Conservation (phyloP, 225 moss, liverwort and hornwort species). For the Bryum argenteum region DNA sequence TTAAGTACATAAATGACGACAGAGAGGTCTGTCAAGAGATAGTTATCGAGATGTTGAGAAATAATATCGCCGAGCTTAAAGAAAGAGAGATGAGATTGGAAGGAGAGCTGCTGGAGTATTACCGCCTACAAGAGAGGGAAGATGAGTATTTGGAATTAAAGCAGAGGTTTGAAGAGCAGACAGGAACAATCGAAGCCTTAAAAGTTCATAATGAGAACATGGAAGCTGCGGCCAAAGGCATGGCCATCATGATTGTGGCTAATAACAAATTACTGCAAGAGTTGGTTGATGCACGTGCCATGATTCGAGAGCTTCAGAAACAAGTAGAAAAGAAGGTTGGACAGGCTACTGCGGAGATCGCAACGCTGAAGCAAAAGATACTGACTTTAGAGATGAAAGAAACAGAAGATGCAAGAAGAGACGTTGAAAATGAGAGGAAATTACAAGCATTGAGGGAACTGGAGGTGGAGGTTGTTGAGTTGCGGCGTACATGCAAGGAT, state of each 20-base stretch:
- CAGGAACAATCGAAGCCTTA: conserved; percentile 22
- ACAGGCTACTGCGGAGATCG: conserved; percentile 64
- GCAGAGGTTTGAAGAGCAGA: conserved; percentile 43
- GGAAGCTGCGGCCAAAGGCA: conserved; percentile 35
- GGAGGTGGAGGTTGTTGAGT: conserved; percentile 81
- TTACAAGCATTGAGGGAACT: conserved; percentile 72
- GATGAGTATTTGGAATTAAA: conserved; percentile 47
- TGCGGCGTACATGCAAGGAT: conserved; percentile 80
- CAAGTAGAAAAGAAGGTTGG: conserved; percentile 59
- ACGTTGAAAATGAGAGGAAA: conserved; percentile 69
- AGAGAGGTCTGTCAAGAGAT: not conserved
- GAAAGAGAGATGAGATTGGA: conserved; percentile 58
- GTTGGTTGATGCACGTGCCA: conserved; percentile 47
- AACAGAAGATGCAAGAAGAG: conserved; percentile 48
- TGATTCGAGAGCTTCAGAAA: conserved; percentile 64
- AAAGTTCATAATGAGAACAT: conserved; percentile 39
- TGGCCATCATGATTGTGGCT: conserved; percentile 26
- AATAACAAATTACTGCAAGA: conserved; percentile 41
- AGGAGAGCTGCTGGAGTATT: conserved; percentile 50
- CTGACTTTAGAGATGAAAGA: conserved; percentile 58
- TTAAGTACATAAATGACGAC: conserved; percentile 44
- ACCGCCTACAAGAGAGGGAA: conserved; percentile 51
- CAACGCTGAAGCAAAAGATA: conserved; percentile 69
- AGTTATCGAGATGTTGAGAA: conserved; percentile 32
- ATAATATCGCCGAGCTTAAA: conserved; percentile 37